Base-by-base conservation (phyloP, 495 filamentous ascomycete species). In the Aspergillus homomorphus region DNA sequence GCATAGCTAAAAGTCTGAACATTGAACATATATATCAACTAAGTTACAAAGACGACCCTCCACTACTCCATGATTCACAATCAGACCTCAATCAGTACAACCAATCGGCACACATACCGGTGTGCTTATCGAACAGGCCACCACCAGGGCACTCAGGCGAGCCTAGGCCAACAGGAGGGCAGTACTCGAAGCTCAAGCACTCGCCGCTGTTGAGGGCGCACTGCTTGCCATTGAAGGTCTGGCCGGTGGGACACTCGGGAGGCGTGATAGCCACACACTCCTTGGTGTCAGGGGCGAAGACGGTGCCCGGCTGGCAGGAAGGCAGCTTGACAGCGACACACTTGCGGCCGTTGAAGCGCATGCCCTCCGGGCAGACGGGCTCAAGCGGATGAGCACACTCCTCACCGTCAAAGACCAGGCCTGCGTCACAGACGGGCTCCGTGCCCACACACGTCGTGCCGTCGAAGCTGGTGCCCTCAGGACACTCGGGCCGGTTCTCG, bases 111-210 rank as follows among this genome's bases (percentile, higher is more conserved):
- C 26, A 28, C 26, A 28, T 28, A 9, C 26, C 26, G 26, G 26
- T 28, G 26, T 28, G 26, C 4, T 9, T 3, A 28, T 28, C 26
- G 26, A 4, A 28, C 4, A 28, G 26, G 26, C 4, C 26, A 3
- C 26, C 26, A 9, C 9, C 26, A 9, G 26, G 26, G 26, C 26
- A 28, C 26, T 28, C 26, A 9, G 26, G 26, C 26, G 3, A 3
- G 4, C 26, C 26, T 3, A 28, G 9, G 45, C 45, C 45, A 3
- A 21, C 20, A 43, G 48, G 23, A 5, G 56, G 56, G 15, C 56
- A 58, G 48, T 51, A 58, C 56, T 58, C 45, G 49, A 58, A 58
- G 16, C 45, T 50, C 46, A 58, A 45, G 21, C 56, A 58, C 0
- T 53, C 56, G 15, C 56, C 56, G 21, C 19, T 16, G 14, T 33